Base-by-base conservation (phyloP, 345 rosid genomes). In the Hibiscus tridactylites region DNA sequence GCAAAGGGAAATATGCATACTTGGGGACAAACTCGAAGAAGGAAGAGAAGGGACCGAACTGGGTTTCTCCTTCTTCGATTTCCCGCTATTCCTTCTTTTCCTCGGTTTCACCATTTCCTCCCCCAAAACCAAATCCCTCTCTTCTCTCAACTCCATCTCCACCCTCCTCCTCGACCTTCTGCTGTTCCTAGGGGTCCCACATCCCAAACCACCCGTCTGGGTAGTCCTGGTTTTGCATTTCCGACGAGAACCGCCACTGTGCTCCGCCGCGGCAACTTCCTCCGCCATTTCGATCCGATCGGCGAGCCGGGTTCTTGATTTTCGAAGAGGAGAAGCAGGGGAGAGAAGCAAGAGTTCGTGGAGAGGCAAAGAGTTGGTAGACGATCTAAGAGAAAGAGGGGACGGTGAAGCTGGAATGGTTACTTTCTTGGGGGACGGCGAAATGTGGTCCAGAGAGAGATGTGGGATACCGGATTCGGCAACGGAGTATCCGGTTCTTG, bases 11-110 rank as follows among this genome's bases (percentile, higher is more conserved):
- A 9, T 7, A 65, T 2, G 47, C 84, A 9, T 84, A 90, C 99
- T 81, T 74, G 69, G 84, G 70, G 83, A 58, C 56, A 80, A 77
- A 79, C 73, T 78, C 29, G 87, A 70, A 56, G 88, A 80, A 72
- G 85, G 82, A 65, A 80, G 76, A 69, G 70, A 73, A 49, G 84
- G 84, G 71, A 80, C 84, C 68, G 79, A 53, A 71, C 83, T 71
- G 42, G 84, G 85, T 82, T 86, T 94, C 73, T 90, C 98, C 81
- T 90, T 94, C 85, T 84, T 88, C 24, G 90, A 71, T 44, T 87
- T 79, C 47, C 77, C 85, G 21, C 86, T 83, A 8, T 78, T 79
- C 71, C 83, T 77, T 78, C 91, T 83, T 79, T 84, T 88, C 71
- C 90, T 82, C 0, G 74, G 76, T 76, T 87, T 88, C 19, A 66